phyloP scores from a whole-genome alignment of 345 rosid species.

The Turritis glabra region DNA sequence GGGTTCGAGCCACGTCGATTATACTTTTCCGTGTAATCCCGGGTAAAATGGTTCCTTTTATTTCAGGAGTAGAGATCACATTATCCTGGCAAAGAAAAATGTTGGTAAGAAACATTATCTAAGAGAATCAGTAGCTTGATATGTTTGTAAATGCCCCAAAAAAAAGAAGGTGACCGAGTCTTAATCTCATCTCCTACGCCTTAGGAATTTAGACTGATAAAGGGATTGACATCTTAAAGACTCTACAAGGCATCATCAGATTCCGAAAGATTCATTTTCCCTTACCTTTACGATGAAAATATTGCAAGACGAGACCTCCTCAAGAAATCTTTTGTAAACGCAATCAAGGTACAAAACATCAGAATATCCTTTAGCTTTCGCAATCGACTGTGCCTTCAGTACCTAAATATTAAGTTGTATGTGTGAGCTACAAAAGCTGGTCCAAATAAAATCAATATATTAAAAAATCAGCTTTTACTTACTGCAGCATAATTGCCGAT shows the following conservation, averaged over 20 bases:
- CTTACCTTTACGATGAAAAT: conserved; percentile 42
- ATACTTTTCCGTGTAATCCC: conserved; percentile 56
- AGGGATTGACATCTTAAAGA: not conserved
- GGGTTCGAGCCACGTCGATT: conserved; percentile 79
- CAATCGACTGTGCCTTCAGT: conserved; percentile 40
- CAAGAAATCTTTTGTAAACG: conserved; percentile 35
- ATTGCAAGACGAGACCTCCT: conserved; percentile 44
- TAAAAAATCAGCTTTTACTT: conserved; percentile 26
- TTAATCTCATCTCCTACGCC: not conserved
- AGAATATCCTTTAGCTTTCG: conserved; percentile 40
- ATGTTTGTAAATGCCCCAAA: not conserved
- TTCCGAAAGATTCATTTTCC: not conserved
- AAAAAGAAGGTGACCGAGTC: not conserved
- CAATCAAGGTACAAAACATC: conserved; percentile 46
- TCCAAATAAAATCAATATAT: not conserved
- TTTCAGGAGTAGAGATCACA: conserved; percentile 70
- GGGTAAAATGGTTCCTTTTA: conserved; percentile 46
- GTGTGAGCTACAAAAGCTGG: not conserved
- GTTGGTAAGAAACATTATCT: not conserved
- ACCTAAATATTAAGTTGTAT: conserved; percentile 11
- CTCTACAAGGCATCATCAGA: not conserved
- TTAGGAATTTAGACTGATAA: not conserved
- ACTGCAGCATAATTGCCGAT: conserved; percentile 97
- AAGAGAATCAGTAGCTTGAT: not conserved
- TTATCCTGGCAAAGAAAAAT: conserved; percentile 49